Evolutionary conservation across 345 rosid genomes (phyloP), one percentile per base, ranked within the genome.

Genomic region (Sonneratia alba): DNA sequence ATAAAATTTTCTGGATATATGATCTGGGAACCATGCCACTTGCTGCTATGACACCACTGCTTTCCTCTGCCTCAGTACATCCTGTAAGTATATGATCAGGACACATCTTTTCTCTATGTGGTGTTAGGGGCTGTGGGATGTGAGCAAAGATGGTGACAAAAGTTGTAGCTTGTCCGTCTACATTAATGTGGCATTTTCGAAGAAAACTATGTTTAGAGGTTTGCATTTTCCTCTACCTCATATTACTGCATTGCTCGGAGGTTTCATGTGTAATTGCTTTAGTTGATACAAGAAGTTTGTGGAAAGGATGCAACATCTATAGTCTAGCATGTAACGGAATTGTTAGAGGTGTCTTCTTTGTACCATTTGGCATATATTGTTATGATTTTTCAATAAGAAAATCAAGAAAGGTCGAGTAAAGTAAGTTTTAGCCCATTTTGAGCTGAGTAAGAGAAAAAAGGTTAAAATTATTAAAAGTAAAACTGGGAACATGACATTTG

Each of bases 171-270:
- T 92, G 87, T 79, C 73, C 59, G 83, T 92, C 61, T 88, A 86
- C 74, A 79, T 90, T 70, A 85, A 87, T 77, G 91, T 95, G 82
- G 96, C 89, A 72, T 95, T 92, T 87, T 77, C 80, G 73, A 95
- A 89, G 85, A 92, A 75, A 84, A 92, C 97, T 64, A 83, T 95
- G 75, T 95, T 94, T 86, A 95, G 84, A 92, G 97, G 99, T 95
- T 74, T 75, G 86, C 59, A 49, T 68, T 70, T 56, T 61, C 18
- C 21, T 57, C 21, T n/a, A 57, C n/a, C 32, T 9, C 63, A 57
- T 57, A 22, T 57, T 22, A 57, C 21, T 21, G 2, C 32, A 27
- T 27, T 32, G 10, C 16, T 62, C 27, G 18, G 15, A 62, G 66
- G 19, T 62, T 62, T 57, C 34, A 9, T 24, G 32, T 1, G 11